Percentiles rank a stretch among this genome's conserved stretches.
These are phyloP conservation scores for Pyronema omphalodes DNA, from an alignment of 495 filamentous ascomycete genomes.

Conservation along the genomic window DNA sequence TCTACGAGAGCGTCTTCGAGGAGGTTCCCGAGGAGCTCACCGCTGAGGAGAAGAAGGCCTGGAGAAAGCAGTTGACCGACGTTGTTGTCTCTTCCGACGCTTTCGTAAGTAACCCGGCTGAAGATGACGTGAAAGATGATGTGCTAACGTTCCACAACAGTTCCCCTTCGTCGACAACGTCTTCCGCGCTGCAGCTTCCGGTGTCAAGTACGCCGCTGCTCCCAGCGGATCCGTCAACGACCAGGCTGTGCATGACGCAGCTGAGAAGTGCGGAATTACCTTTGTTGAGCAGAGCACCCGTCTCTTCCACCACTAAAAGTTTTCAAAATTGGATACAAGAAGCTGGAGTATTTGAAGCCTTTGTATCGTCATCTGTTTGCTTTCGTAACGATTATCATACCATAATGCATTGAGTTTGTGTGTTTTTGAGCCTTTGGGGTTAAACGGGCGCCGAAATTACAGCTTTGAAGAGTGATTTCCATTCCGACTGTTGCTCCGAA, in stretches of 20 bases:
- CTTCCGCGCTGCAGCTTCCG: constrained; percentile 69
- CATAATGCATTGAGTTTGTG: no score
- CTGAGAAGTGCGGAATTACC: constrained; percentile 74
- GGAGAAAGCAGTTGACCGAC: constrained; percentile 59
- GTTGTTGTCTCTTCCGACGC: constrained; percentile 85
- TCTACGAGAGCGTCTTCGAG: constrained; percentile 79
- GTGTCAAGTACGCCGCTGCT: constrained; percentile 87
- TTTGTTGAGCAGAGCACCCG: constrained; percentile 80
- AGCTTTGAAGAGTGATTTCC: no score
- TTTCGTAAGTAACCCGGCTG: constrained; percentile 47
- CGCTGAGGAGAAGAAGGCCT: constrained; percentile 61
- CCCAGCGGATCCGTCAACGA: constrained; percentile 92
- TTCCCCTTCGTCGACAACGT: constrained; percentile 98
- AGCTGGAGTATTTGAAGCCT: no score
- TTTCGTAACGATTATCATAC: no score
- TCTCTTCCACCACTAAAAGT: constrained; percentile 66
- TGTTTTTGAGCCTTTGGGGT: no score
- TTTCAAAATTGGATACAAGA: not conserved
- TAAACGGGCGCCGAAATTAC: no score
- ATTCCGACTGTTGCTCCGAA: no score
- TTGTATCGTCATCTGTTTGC: no score
- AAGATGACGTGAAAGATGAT: not conserved
- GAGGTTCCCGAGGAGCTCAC: constrained; percentile 75
- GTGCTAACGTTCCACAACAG: constrained; percentile 26
- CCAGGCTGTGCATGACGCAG: constrained; percentile 68